A percentile compares a stretch with the other conserved stretches of the same genome.
Evolutionary conservation across 2,329 filamentous ascomycete species (phyloP).

Genomic region (Apiospora malaysiana): DNA sequence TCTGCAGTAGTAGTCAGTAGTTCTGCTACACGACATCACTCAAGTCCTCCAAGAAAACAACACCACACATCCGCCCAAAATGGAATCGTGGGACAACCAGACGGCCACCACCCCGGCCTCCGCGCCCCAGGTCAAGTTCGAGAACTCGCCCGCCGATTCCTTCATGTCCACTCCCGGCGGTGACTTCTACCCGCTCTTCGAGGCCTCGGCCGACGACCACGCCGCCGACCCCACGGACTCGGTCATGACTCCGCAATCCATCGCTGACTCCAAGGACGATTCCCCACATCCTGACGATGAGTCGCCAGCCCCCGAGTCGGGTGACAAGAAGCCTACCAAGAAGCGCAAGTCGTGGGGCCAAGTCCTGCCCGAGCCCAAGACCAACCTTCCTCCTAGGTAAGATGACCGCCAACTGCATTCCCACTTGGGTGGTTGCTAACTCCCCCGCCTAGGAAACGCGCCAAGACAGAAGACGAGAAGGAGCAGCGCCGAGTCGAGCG

Average conservation of each 20-base stretch:
- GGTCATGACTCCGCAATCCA: slow-evolving; percentile 55
- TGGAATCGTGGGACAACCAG: slow-evolving; percentile 49
- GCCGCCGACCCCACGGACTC: slow-evolving; percentile 51
- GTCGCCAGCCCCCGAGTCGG: slow-evolving; percentile 29
- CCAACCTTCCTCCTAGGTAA: slow-evolving; percentile 89
- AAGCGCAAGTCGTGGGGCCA: slow-evolving; percentile 99
- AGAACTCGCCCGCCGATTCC: slow-evolving; percentile 60
- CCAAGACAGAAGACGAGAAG: slow-evolving; percentile 98
- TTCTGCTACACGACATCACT: slow-evolving; percentile 24
- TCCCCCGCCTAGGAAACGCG: slow-evolving; percentile 73
- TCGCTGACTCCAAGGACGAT: slow-evolving; percentile 39
- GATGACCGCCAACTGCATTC: slow-evolving; percentile 27
- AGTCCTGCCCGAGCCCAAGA: slow-evolving; percentile 94
- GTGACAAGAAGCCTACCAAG: slow-evolving; percentile 78
- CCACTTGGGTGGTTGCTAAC: slow-evolving; percentile 26
- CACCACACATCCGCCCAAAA: slow-evolving; percentile 36
- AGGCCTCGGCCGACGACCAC: slow-evolving; percentile 41
- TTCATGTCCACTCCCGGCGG: slow-evolving; percentile 57
- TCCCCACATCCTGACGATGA: slow-evolving; percentile 27
- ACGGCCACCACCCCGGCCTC: slow-evolving; percentile 36
- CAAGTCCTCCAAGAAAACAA: slow-evolving; percentile 28
- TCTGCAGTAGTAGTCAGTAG: slow-evolving; percentile 26
- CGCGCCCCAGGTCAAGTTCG: slow-evolving; percentile 55
- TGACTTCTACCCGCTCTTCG: slow-evolving; percentile 57
- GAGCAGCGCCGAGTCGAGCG: slow-evolving; percentile 97